Conservation (phyloP, 345 rosid species). For the Citrus glauca region DNA sequence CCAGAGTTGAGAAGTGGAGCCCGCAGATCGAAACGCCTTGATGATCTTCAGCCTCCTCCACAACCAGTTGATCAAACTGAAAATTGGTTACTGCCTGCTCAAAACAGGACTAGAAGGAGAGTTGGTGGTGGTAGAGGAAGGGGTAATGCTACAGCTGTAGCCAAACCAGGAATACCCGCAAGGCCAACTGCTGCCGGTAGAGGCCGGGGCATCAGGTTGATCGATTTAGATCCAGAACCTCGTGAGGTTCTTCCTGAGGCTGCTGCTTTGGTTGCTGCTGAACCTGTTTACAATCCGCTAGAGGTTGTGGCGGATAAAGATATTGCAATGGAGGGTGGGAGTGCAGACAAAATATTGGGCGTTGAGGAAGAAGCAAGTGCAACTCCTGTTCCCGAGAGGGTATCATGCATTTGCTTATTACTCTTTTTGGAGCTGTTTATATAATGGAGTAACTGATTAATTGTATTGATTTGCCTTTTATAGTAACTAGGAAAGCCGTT, state of each 20-base stretch:
- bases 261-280: conserved; percentile 59
- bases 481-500: neutral
- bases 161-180: conserved; percentile 53
- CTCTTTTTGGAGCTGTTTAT: conserved; percentile 1
- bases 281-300: conserved; percentile 59
- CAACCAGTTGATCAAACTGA: conserved; percentile 69
- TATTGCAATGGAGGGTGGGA: conserved; percentile 76
- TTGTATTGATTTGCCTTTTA: neutral
- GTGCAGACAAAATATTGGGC: conserved; percentile 65
- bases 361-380: conserved; percentile 79
- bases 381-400: conserved; percentile 89
- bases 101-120: conserved; percentile 80
- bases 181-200: conserved; percentile 83
- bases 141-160: conserved; percentile 83
- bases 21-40: conserved; percentile 90
- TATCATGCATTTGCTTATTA: conserved; percentile 27
- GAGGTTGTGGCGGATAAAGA: conserved; percentile 82
- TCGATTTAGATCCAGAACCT: conserved; percentile 84
- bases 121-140: conserved; percentile 92
- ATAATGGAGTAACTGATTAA: neutral
- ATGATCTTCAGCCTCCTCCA: conserved; percentile 69
- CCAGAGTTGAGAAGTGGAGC: conserved; percentile 98
- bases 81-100: conserved; percentile 63
- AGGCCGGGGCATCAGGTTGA: conserved; percentile 84
- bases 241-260: conserved; percentile 59